Percentiles rank a stretch among this genome's conserved stretches.
These are phyloP conservation scores for Didymella glomerata DNA, from an alignment of 2,329 filamentous ascomycete genomes.

Conservation along the genomic window DNA sequence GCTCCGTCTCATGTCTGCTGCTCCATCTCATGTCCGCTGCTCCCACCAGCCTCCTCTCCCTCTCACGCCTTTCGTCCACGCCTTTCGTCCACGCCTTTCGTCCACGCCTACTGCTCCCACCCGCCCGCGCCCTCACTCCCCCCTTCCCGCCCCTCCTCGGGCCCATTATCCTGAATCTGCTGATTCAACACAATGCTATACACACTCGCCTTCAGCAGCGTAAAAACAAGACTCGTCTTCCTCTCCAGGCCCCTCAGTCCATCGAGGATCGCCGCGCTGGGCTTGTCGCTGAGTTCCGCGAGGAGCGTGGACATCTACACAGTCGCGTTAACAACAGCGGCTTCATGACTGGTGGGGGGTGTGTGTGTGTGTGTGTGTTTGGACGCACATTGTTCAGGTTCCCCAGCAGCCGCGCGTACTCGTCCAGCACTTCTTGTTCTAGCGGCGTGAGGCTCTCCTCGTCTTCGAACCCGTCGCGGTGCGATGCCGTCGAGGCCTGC, in stretches of 20 bases:
- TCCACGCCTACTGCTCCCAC: background rate
- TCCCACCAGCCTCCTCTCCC: background rate
- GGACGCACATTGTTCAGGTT: constrained; percentile 85
- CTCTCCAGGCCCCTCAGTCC: constrained; percentile 86
- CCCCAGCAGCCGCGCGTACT: constrained; percentile 85
- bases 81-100: too few species aligned
- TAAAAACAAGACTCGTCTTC: constrained; percentile 95
- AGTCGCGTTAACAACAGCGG: background rate
- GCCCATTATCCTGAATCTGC: constrained; percentile 62
- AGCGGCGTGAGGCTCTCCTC: constrained; percentile 69
- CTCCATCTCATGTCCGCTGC: too few species aligned
- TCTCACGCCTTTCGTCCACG: background rate
- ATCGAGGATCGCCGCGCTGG: constrained; percentile 79
- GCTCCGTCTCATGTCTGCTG: too few species aligned
- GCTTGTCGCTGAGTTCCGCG: constrained; percentile 70
- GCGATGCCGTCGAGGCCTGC: constrained; percentile 28
- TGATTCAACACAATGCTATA: constrained; percentile 99
- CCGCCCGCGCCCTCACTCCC: constrained; percentile 1
- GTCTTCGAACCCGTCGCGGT: constrained; percentile 18
- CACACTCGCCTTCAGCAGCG: constrained; percentile 94
- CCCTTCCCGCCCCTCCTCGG: constrained; percentile 36
- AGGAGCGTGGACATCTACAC: constrained; percentile 64
- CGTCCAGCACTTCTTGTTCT: constrained; percentile 93
- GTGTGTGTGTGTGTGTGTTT: too few species aligned
- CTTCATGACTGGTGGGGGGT: background rate